A percentile compares a stretch with the other conserved stretches of the same genome.
phyloP scores from a whole-genome alignment of 2,329 filamentous ascomycete species.

The Fusarium armeniacum region DNA sequence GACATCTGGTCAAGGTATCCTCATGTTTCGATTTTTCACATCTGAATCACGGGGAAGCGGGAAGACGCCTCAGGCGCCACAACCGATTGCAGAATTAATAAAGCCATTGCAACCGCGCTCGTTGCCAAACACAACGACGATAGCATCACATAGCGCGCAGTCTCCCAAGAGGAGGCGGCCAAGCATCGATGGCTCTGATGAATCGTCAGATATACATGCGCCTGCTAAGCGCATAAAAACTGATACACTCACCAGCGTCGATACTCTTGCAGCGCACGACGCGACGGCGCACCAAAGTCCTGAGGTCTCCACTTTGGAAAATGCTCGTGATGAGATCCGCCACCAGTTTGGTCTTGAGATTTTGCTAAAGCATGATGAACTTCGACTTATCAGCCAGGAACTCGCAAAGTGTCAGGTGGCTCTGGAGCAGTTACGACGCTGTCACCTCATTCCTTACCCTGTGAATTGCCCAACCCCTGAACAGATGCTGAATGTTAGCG shows the following conservation, averaged over 20 bases:
- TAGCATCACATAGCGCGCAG: slow-evolving; percentile 47
- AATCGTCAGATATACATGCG: slow-evolving; percentile 43
- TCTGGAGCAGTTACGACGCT: slow-evolving; percentile 92
- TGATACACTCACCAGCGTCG: slow-evolving; percentile 48
- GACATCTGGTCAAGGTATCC: slow-evolving; percentile 56
- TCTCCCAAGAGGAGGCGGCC: slow-evolving; percentile 59
- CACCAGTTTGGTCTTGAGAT: slow-evolving; percentile 93
- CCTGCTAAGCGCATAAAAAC: slow-evolving; percentile 61
- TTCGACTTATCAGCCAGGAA: slow-evolving; percentile 95
- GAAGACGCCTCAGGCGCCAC: slow-evolving; percentile 60
- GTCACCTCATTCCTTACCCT: slow-evolving; percentile 92
- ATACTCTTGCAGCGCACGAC: slow-evolving; percentile 40
- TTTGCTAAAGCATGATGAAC: slow-evolving; percentile 91
- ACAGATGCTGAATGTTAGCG: slow-evolving; percentile 78
- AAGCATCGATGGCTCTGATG: slow-evolving; percentile 53
- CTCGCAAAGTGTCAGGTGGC: slow-evolving; percentile 95
- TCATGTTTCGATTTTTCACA: slow-evolving; percentile 75
- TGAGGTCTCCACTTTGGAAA: slow-evolving; percentile 59
- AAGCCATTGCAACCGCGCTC: slow-evolving; percentile 53
- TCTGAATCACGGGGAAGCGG: slow-evolving; percentile 71
- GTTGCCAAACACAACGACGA: slow-evolving; percentile 48
- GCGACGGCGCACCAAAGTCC: slow-evolving; percentile 39
- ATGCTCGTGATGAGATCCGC: slow-evolving; percentile 79
- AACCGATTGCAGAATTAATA: slow-evolving; percentile 56
- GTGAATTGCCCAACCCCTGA: slow-evolving; percentile 75